phyloP scores from a whole-genome alignment of 108 stramenopile species.

The Cyclotella sp. region DNA sequence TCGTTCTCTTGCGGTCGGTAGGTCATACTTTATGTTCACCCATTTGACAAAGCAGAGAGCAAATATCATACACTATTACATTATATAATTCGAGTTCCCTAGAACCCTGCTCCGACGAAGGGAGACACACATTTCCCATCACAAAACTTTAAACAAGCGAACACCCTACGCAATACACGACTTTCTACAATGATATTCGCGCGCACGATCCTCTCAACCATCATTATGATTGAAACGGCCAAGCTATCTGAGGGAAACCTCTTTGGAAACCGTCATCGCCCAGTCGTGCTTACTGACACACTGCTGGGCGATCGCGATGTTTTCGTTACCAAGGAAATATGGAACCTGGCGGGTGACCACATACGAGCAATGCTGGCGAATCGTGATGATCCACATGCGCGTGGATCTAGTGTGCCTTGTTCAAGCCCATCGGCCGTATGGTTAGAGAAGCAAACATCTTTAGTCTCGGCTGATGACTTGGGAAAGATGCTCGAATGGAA shows the following conservation, averaged over 20 bases:
- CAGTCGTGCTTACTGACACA: background rate
- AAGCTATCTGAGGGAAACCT: slow-evolving; percentile 9
- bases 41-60: too few relatives aligned
- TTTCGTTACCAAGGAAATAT: background rate
- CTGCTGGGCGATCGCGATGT: background rate
- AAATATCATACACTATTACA: too few relatives aligned
- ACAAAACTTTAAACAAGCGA: too few relatives aligned
- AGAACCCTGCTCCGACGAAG: too few relatives aligned
- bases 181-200: background rate
- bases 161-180: too few relatives aligned
- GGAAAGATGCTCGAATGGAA: slow-evolving; percentile 40
- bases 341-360: slow-evolving; percentile 3
- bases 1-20: too few relatives aligned
- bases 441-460: slow-evolving; percentile 19
- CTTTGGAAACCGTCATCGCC: background rate
- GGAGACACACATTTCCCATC: too few relatives aligned
- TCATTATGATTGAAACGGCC: background rate
- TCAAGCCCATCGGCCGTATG: slow-evolving; percentile 39
- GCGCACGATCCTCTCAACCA: background rate
- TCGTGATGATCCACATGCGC: slow-evolving; percentile 13
- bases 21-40: too few relatives aligned
- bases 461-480: slow-evolving; percentile 25
- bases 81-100: too few relatives aligned
- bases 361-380: slow-evolving; percentile 20
- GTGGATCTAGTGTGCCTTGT: slow-evolving; percentile 4